These are phyloP conservation scores for Starmerella vitae DNA, from an alignment of 805 yeast species.

Conservation along the genomic window DNA sequence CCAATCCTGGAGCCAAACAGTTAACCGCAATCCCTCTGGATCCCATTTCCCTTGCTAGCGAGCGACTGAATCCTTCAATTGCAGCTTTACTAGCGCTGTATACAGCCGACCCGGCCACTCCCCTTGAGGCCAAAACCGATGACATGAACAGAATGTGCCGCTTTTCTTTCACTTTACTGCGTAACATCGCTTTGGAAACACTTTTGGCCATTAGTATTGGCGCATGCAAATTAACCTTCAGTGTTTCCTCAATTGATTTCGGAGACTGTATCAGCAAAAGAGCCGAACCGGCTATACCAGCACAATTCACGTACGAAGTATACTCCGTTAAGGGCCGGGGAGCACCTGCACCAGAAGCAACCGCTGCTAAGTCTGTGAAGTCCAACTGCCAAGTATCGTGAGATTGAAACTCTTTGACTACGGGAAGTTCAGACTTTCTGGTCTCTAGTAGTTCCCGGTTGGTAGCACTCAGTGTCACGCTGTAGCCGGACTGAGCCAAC, in stretches of 20 bases:
- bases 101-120: slow-evolving; percentile 42
- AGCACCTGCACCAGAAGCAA: slow-evolving; percentile 3
- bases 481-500: slow-evolving; percentile 41
- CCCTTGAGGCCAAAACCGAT: slow-evolving; percentile 39
- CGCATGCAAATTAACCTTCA: slow-evolving; percentile 44
- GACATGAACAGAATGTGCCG: slow-evolving; percentile 46
- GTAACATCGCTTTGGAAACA: slow-evolving; percentile 40
- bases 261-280: slow-evolving; percentile 35
- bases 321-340: slow-evolving; percentile 31
- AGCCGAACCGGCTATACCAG: slow-evolving; percentile 47
- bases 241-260: slow-evolving; percentile 33
- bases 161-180: slow-evolving; percentile 16
- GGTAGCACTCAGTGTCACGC: slow-evolving; percentile 40
- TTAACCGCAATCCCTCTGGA: slow-evolving; percentile 45
- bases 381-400: slow-evolving; percentile 17
- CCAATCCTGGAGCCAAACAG: slow-evolving; percentile 53
- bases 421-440: slow-evolving; percentile 19
- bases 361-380: slow-evolving; percentile 9
- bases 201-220: slow-evolving; percentile 48
- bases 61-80: slow-evolving; percentile 43
- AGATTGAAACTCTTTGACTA: slow-evolving; percentile 5
- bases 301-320: slow-evolving; percentile 32
- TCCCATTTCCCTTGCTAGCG: slow-evolving; percentile 48
- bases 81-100: slow-evolving; percentile 67
- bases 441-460: slow-evolving; percentile 29